These are phyloP conservation scores for Testicularia cyperi DNA, from an alignment of 1,284 basidiomycete genomes.

Conservation along the genomic window DNA sequence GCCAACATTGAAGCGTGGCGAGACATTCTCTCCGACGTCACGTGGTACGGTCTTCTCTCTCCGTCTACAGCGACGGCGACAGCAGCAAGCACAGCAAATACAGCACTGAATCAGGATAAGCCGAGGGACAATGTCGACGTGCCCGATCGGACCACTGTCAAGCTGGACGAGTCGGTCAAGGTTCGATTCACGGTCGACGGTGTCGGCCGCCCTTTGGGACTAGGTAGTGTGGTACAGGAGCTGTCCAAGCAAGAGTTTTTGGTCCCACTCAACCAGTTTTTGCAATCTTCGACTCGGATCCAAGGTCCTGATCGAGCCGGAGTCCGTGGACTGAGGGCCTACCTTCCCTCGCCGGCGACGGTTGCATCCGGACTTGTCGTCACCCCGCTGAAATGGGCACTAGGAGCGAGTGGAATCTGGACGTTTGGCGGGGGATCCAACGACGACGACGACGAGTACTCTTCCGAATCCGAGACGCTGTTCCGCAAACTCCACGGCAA, in stretches of 20 bases:
- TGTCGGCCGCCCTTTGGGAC: slow-evolving; percentile 76
- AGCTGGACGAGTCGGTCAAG: slow-evolving; percentile 63
- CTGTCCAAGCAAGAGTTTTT: slow-evolving; percentile 58
- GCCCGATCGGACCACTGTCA: slow-evolving; percentile 63
- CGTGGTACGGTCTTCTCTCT: slow-evolving; percentile 61
- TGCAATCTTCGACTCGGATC: slow-evolving; percentile 68
- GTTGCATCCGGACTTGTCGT: slow-evolving; percentile 12
- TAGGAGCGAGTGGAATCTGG: slow-evolving; percentile 72
- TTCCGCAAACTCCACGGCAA: slow-evolving; percentile 64
- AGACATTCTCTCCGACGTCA: slow-evolving; percentile 68
- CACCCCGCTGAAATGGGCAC: slow-evolving; percentile 67
- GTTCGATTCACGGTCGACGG: slow-evolving; percentile 48
- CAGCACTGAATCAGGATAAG: too few relatives aligned
- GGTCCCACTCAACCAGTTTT: slow-evolving; percentile 67
- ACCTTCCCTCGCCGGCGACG: slow-evolving; percentile 10
- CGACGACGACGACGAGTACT: slow-evolving; percentile 60
- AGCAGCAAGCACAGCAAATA: too few relatives aligned
- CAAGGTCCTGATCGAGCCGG: slow-evolving; percentile 67
- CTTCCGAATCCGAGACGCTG: slow-evolving; percentile 65
- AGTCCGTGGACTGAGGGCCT: slow-evolving; percentile 1
- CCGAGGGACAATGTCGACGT: too few relatives aligned
- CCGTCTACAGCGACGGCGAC: too few relatives aligned
- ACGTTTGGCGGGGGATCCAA: slow-evolving; percentile 65
- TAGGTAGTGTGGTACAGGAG: slow-evolving; percentile 70
- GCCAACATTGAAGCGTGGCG: slow-evolving; percentile 87